A percentile compares a stretch with the other conserved stretches of the same genome.
Evolutionary conservation across 1,284 basidiomycete species (phyloP).

Genomic region (Fomitiporia mediterranea): DNA sequence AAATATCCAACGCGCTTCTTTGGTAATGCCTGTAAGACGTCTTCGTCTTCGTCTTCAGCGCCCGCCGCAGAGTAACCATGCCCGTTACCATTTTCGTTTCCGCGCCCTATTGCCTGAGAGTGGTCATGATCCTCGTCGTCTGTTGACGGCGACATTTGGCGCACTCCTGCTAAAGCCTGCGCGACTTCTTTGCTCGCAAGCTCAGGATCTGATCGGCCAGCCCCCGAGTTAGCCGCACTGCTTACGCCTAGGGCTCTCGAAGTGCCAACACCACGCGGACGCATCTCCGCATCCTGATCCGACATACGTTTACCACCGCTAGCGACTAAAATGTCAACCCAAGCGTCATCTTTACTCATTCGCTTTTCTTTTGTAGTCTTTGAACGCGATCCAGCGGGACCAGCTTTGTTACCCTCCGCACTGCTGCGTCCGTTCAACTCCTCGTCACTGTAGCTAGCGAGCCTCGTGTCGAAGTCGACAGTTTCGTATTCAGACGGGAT

Average conservation of each 20-base stretch:
- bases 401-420: slow-evolving; percentile 25
- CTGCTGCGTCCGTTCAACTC: slow-evolving; percentile 37
- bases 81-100: slow-evolving; percentile 11
- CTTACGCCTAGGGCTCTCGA: slow-evolving; percentile 4
- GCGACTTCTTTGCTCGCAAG: slow-evolving; percentile 67
- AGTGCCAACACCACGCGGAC: slow-evolving; percentile 20
- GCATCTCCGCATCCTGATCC: slow-evolving; percentile 51
- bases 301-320: slow-evolving; percentile 54
- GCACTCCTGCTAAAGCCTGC: slow-evolving; percentile 62
- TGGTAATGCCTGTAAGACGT: slow-evolving; percentile 18
- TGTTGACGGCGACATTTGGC: slow-evolving; percentile 45
- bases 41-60: slow-evolving; percentile 18
- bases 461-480: slow-evolving; percentile 70
- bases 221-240: slow-evolving; percentile 30
- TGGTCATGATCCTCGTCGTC: slow-evolving; percentile 15
- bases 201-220: slow-evolving; percentile 56
- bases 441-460: slow-evolving; percentile 62
- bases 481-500: slow-evolving; percentile 62
- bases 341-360: slow-evolving; percentile 63
- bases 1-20: slow-evolving; percentile 56
- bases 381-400: slow-evolving; percentile 25
- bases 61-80: slow-evolving; percentile 19
- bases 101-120: neutral
- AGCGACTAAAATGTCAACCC: slow-evolving; percentile 82
- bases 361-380: slow-evolving; percentile 44